Percentiles rank a stretch among this genome's conserved stretches.
Conservation (phyloP, 805 yeast species). For the Starmerella floricola region DNA sequence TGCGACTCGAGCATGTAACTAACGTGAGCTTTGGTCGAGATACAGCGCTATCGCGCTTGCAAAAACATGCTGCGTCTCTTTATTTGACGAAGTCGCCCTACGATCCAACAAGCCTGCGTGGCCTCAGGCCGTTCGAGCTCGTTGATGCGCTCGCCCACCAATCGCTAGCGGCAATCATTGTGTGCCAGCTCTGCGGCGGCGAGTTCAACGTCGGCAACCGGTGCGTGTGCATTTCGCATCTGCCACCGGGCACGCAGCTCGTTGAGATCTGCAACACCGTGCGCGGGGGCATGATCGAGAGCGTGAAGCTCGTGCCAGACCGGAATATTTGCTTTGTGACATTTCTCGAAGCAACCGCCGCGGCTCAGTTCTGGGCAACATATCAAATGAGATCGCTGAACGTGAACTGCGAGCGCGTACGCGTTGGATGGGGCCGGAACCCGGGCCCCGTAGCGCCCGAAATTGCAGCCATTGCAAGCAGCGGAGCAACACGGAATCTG, state of each 20-base stretch:
- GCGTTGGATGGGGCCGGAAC: slow-evolving; percentile 97
- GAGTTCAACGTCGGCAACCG: slow-evolving; percentile 84
- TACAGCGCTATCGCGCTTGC: slow-evolving; percentile 88
- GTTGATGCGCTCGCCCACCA: slow-evolving; percentile 57
- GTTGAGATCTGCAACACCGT: slow-evolving; percentile 95
- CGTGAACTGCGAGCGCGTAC: slow-evolving; percentile 72
- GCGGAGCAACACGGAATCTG: slow-evolving; percentile 88
- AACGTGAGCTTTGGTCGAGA: slow-evolving; percentile 43
- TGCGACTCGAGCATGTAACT: slow-evolving; percentile 77
- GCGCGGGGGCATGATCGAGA: slow-evolving; percentile 85
- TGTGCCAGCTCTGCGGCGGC: slow-evolving; percentile 90
- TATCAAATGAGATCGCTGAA: slow-evolving; percentile 80
- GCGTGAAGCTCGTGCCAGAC: slow-evolving; percentile 66
- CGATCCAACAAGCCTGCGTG: slow-evolving; percentile 43
- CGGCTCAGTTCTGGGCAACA: slow-evolving; percentile 94
- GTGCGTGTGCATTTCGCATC: slow-evolving; percentile 80
- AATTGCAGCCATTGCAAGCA: slow-evolving; percentile 74
- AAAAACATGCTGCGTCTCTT: slow-evolving; percentile 94
- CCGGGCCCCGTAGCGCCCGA: slow-evolving; percentile 85
- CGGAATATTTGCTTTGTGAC: slow-evolving; percentile 90
- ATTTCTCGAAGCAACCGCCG: slow-evolving; percentile 91
- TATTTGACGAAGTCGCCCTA: slow-evolving; percentile 86
- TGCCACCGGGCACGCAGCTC: slow-evolving; percentile 75
- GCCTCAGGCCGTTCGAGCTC: slow-evolving; percentile 26
- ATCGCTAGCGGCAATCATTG: slow-evolving; percentile 95